phyloP scores from a whole-genome alignment of 345 rosid genomes.

The Lepidium africanum region DNA sequence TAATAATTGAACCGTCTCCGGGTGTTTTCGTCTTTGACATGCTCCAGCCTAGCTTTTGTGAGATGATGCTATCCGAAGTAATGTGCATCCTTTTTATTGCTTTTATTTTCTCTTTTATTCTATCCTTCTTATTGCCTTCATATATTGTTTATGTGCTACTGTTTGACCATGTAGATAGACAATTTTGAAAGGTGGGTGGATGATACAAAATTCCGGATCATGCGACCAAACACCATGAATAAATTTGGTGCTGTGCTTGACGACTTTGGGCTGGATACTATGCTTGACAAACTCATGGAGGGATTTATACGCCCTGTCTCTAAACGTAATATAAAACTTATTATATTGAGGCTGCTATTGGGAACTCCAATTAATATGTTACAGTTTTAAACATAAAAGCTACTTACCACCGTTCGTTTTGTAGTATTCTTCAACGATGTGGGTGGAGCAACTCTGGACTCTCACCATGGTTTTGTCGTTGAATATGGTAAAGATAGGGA shows the following conservation, averaged over 20 bases:
- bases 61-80: conserved; percentile 75
- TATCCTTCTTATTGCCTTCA: conserved; percentile 14
- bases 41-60: conserved; percentile 70
- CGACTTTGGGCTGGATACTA: conserved; percentile 85
- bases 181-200: conserved; percentile 82
- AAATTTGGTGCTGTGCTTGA: conserved; percentile 91
- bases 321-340: conserved; percentile 38
- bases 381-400: neutral
- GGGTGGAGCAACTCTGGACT: conserved; percentile 87
- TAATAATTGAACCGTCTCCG: conserved; percentile 60
- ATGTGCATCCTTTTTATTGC: neutral
- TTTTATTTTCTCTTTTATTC: neutral
- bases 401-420: conserved; percentile 1
- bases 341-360: neutral
- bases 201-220: conserved; percentile 64
- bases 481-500: conserved; percentile 88
- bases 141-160: conserved; percentile 30
- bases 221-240: conserved; percentile 99
- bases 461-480: conserved; percentile 98
- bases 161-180: conserved; percentile 60
- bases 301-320: conserved; percentile 73
- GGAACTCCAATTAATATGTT: neutral
- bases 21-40: conserved; percentile 81
- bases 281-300: conserved; percentile 82
- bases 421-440: conserved; percentile 91